phyloP scores from a whole-genome alignment of 2,329 filamentous ascomycete species.

The Tolypocladium amazonense region DNA sequence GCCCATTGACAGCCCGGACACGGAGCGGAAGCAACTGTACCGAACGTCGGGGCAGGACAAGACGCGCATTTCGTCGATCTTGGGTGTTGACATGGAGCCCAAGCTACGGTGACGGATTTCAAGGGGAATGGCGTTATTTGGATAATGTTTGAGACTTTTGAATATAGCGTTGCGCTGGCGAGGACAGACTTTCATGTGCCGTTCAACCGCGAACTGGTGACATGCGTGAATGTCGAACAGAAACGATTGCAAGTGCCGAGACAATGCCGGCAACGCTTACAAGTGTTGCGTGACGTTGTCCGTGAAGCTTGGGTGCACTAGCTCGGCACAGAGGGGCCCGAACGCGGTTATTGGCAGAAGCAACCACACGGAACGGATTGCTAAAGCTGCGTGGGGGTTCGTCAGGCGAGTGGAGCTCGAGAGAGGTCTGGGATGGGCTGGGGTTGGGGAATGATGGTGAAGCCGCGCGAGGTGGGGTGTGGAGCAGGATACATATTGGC shows the following conservation, averaged over 20 bases:
- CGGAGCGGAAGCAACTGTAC: slow-evolving; percentile 30
- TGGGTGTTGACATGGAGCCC: slow-evolving; percentile 21
- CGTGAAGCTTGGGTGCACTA: neutral
- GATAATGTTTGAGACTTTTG: neutral
- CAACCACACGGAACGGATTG: neutral
- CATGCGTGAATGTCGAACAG: neutral
- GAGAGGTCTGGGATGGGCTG: neutral
- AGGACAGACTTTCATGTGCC: neutral
- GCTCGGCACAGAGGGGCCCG: neutral
- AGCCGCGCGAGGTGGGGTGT: neutral
- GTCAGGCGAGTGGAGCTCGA: neutral
- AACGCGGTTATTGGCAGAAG: neutral
- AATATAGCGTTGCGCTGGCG: neutral
- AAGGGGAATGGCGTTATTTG: neutral
- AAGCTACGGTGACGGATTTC: neutral
- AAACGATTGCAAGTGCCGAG: neutral
- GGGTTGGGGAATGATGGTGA: neutral
- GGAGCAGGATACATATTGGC: neutral
- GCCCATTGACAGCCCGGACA: slow-evolving; percentile 39
- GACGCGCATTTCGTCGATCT: slow-evolving; percentile 52
- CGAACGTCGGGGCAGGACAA: slow-evolving; percentile 32
- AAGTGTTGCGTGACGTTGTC: neutral
- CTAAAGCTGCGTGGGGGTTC: neutral
- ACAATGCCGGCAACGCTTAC: neutral
- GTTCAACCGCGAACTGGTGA: neutral